A percentile compares a stretch with the other conserved stretches of the same genome.
phyloP scores from a whole-genome alignment of 2,329 filamentous ascomycete genomes.

The Penicillium sp. region DNA sequence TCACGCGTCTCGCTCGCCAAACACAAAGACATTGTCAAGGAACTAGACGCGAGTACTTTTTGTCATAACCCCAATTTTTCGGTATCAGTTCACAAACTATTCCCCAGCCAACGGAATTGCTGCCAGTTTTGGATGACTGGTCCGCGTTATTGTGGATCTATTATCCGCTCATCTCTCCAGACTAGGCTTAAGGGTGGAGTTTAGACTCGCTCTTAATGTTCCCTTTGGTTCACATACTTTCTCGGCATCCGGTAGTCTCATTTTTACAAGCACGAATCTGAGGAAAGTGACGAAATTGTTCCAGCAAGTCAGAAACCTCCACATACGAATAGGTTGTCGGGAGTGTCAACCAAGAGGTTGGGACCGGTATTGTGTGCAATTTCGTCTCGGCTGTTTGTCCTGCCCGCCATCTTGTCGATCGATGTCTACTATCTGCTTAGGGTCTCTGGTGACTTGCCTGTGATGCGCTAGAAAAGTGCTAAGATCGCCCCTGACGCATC shows the following conservation, averaged over 20 bases:
- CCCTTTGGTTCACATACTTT: background rate
- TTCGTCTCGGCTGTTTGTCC: background rate
- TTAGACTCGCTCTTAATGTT: constrained; percentile 1
- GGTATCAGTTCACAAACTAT: background rate
- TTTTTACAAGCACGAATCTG: background rate
- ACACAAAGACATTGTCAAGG: background rate
- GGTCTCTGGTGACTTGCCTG: background rate
- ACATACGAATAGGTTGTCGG: background rate
- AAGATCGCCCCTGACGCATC: constrained; percentile 11
- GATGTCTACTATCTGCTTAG: background rate
- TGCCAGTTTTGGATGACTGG: constrained; percentile 2
- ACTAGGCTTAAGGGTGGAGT: background rate
- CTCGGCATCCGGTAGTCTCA: background rate
- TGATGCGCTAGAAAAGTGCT: constrained; percentile 4
- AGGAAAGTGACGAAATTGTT: background rate
- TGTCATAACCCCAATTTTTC: background rate
- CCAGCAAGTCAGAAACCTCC: background rate
- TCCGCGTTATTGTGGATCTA: constrained; percentile 1
- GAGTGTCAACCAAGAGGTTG: background rate
- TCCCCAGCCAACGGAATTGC: background rate
- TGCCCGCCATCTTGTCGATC: background rate
- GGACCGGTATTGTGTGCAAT: background rate
- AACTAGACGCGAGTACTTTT: background rate
- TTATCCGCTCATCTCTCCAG: background rate
- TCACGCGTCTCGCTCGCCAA: background rate